phyloP scores from a whole-genome alignment of 768 basidiomycete genomes.

The Cyclocybe cylindracea region DNA sequence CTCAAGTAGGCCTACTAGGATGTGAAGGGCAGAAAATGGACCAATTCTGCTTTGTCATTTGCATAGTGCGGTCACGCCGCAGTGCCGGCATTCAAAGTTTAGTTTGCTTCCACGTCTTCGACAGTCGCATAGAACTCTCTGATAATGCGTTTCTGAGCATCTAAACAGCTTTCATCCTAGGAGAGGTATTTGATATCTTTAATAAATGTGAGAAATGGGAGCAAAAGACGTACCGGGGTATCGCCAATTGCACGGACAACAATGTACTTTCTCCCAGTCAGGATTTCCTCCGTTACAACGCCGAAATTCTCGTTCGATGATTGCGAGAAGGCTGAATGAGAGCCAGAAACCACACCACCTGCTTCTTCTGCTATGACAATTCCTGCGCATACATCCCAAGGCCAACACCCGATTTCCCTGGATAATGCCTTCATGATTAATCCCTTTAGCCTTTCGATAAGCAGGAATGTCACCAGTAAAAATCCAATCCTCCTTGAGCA shows the following conservation, averaged over 20 bases:
- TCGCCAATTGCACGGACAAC: constrained; percentile 73
- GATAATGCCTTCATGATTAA: not conserved
- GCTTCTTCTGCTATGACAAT: constrained; percentile 91
- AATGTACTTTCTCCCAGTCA: constrained; percentile 80
- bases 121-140: constrained; percentile 86
- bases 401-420: constrained; percentile 82
- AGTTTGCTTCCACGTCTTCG: constrained; percentile 65
- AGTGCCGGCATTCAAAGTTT: constrained; percentile 7
- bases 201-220: not conserved
- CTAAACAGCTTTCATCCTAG: constrained; percentile 59
- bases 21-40: constrained; percentile 2
- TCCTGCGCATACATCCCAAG: constrained; percentile 93
- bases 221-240: constrained; percentile 35
- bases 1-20: not conserved
- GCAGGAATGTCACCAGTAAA: constrained; percentile 67
- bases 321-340: constrained; percentile 48
- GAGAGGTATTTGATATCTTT: constrained; percentile 2
- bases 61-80: not conserved
- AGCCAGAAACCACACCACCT: constrained; percentile 78
- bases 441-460: not conserved
- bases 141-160: constrained; percentile 80
- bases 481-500: constrained; percentile 84
- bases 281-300: constrained; percentile 66
- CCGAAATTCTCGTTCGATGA: constrained; percentile 44
- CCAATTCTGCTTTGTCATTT: not conserved